Evolutionary conservation across 495 filamentous ascomycete genomes (phyloP).

Genomic region (Neurospora sp.): DNA sequence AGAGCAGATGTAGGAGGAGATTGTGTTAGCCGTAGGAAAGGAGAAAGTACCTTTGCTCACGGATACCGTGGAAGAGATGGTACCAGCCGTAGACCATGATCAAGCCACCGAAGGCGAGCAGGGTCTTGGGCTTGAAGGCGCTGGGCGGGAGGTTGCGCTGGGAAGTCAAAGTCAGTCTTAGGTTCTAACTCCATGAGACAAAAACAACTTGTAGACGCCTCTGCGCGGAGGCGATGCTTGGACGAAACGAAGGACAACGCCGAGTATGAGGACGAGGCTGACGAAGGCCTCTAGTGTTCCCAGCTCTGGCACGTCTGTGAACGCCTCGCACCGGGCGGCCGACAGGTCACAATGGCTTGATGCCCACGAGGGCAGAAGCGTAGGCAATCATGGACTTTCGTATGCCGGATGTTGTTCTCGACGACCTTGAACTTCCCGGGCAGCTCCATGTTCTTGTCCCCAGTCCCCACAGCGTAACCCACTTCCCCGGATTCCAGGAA

Average conservation of each 20-base stretch:
- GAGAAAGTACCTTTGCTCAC: conserved; percentile 71
- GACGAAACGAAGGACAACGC: background rate
- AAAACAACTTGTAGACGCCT: background rate
- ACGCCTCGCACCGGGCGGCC: no score
- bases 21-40: background rate
- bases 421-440: background rate
- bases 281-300: no score
- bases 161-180: conserved; percentile 1
- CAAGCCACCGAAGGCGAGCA: conserved; percentile 61
- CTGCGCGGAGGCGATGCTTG: background rate
- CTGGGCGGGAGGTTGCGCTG: conserved; percentile 90
- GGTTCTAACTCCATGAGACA: background rate
- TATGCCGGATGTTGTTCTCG: background rate
- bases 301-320: no score
- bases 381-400: no score
- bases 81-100: conserved; percentile 88
- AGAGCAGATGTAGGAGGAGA: background rate
- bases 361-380: no score
- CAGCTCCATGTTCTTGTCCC: background rate
- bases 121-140: conserved; percentile 63
- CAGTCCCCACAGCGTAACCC: background rate
- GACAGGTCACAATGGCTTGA: no score
- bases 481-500: background rate
- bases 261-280: background rate
- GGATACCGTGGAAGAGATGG: conserved; percentile 62